These are phyloP conservation scores for Pleurotus pulmonarius DNA, from an alignment of 768 basidiomycete genomes.

Conservation along the genomic window DNA sequence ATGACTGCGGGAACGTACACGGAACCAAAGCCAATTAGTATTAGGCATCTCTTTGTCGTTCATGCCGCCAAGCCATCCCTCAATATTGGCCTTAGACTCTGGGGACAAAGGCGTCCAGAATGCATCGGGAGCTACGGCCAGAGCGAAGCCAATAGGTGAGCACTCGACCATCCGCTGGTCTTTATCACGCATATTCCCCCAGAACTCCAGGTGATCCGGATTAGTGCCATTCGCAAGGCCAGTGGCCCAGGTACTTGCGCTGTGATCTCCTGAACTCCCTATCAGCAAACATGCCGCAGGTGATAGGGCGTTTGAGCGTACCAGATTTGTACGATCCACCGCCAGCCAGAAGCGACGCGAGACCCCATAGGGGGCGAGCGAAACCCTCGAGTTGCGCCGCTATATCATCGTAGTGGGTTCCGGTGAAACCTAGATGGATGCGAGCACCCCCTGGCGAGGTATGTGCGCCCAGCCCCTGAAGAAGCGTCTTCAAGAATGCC, in stretches of 20 bases:
- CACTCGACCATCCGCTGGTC: conserved; percentile 85
- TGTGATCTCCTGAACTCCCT: neutral
- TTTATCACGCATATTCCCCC: conserved; percentile 71
- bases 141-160: conserved; percentile 68
- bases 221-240: conserved; percentile 71
- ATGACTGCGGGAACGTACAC: conserved; percentile 30
- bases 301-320: neutral
- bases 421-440: conserved; percentile 64
- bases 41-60: conserved; percentile 83
- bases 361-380: conserved; percentile 73
- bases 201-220: conserved; percentile 63
- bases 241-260: conserved; percentile 40
- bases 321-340: conserved; percentile 47
- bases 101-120: conserved; percentile 59
- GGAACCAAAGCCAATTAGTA: conserved; percentile 84
- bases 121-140: conserved; percentile 61
- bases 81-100: conserved; percentile 53
- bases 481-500: conserved; percentile 49
- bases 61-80: conserved; percentile 69
- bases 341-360: conserved; percentile 62
- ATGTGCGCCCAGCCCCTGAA: conserved; percentile 63
- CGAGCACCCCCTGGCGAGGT: conserved; percentile 74
- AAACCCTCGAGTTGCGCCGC: conserved; percentile 77
- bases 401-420: conserved; percentile 68
- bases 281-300: neutral